Conservation (phyloP, 805 yeast genomes). For the Cyberlindnera amylophila region DNA sequence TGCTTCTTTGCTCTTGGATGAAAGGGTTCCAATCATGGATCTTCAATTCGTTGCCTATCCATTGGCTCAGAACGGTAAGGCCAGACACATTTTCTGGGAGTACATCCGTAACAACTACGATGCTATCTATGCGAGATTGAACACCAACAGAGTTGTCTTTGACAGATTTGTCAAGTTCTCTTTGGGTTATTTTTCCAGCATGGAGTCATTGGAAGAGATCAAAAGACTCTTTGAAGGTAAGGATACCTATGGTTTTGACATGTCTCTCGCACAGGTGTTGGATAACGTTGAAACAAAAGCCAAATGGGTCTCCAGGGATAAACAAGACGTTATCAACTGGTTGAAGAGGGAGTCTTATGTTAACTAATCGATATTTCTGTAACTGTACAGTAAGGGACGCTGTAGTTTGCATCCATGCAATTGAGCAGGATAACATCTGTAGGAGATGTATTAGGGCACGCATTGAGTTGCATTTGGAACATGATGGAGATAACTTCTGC, state of each 20-base stretch:
- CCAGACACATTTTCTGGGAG: conserved; percentile 62
- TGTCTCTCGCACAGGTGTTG: conserved; percentile 58
- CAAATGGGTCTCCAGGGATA: conserved; percentile 57
- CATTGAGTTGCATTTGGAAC: no score
- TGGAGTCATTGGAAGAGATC: conserved; percentile 46
- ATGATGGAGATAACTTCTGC: no score
- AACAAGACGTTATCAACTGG: conserved; percentile 45
- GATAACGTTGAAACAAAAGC: conserved; percentile 54
- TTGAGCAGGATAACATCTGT: no score
- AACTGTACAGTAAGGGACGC: no score
- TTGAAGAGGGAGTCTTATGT: conserved; percentile 26
- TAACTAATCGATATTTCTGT: no score
- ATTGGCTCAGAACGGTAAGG: conserved; percentile 54
- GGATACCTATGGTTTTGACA: conserved; percentile 58
- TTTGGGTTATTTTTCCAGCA: conserved; percentile 55
- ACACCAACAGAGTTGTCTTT: conserved; percentile 75
- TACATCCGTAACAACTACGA: conserved; percentile 77
- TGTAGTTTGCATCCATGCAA: no score
- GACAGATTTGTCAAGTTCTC: conserved; percentile 66
- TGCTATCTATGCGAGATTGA: conserved; percentile 56
- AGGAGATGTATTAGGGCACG: no score
- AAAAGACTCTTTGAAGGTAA: conserved; percentile 45
- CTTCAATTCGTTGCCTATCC: conserved; percentile 72
- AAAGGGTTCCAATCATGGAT: conserved; percentile 65
- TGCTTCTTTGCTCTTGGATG: conserved; percentile 48